Evolutionary conservation across 2,329 filamentous ascomycete species (phyloP).

Genomic region (Metarhizium guizhouense): DNA sequence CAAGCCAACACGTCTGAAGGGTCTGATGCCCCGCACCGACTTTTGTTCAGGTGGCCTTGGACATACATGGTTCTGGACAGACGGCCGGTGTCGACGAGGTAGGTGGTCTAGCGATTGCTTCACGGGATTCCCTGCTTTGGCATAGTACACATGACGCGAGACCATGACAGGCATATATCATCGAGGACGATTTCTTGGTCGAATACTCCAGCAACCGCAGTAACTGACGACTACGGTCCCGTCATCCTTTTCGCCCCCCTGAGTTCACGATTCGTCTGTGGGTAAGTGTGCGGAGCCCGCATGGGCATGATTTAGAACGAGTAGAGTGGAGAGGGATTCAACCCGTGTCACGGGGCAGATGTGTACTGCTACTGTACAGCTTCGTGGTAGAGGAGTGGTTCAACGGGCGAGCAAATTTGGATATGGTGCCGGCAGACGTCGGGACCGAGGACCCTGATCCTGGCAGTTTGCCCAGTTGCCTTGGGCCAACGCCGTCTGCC

Average conservation of each 20-base stretch:
- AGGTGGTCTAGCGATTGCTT: neutral
- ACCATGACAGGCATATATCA: neutral
- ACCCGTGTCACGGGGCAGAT: neutral
- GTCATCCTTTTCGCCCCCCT: neutral
- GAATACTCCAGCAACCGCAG: neutral
- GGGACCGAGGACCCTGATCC: neutral
- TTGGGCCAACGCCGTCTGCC: neutral
- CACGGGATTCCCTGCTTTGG: neutral
- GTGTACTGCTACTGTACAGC: neutral
- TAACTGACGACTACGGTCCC: neutral
- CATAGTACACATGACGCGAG: neutral
- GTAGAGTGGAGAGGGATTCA: neutral
- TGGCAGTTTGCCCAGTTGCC: neutral
- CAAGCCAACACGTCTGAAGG: neutral
- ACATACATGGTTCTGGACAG: neutral
- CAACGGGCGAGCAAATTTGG: neutral
- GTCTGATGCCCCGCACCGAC: neutral
- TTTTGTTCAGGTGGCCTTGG: neutral
- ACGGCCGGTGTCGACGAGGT: neutral
- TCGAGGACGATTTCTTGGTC: neutral
- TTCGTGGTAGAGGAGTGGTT: neutral
- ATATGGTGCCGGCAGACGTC: neutral
- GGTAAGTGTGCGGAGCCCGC: slow-evolving; percentile 1
- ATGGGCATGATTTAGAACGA: neutral
- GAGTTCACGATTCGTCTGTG: neutral